Percentiles rank a stretch among this genome's conserved stretches.
Evolutionary conservation across 768 basidiomycete genomes (phyloP).

Genomic region (Calvatia gigantea): DNA sequence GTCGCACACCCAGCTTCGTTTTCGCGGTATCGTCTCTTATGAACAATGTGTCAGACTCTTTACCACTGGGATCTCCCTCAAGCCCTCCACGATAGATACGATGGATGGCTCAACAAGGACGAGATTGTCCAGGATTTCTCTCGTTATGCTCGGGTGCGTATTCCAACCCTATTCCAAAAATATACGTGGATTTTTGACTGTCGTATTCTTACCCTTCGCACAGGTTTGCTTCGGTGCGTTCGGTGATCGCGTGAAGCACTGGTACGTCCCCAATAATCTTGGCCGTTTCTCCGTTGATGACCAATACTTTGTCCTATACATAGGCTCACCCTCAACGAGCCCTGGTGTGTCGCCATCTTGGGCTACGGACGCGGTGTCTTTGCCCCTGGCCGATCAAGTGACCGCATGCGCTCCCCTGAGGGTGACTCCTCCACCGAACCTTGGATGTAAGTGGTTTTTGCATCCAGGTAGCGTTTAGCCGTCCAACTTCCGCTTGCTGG

Average conservation of each 20-base stretch:
- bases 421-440: slow-evolving; percentile 65
- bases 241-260: slow-evolving; percentile 74
- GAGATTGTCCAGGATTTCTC: slow-evolving; percentile 66
- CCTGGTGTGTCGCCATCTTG: slow-evolving; percentile 65
- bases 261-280: slow-evolving; percentile 34
- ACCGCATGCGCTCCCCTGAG: slow-evolving; percentile 54
- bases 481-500: slow-evolving; percentile 1
- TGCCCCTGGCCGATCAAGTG: slow-evolving; percentile 67
- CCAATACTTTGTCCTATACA: background rate
- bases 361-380: slow-evolving; percentile 73
- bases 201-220: slow-evolving; percentile 9
- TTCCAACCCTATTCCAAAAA: slow-evolving; percentile 14
- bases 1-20: slow-evolving; percentile 21
- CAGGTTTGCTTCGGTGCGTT: slow-evolving; percentile 73
- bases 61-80: slow-evolving; percentile 84
- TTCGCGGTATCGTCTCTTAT: background rate
- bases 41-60: slow-evolving; percentile 43
- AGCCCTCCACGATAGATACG: slow-evolving; percentile 68
- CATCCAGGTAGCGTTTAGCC: slow-evolving; percentile 12
- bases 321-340: slow-evolving; percentile 76
- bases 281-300: slow-evolving; percentile 20
- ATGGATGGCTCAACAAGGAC: slow-evolving; percentile 72
- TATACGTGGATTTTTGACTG: slow-evolving; percentile 8
- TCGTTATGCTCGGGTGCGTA: slow-evolving; percentile 50
- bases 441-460: slow-evolving; percentile 54